Evolutionary conservation across 2,329 filamentous ascomycete species (phyloP).

Genomic region (Apiospora kogelbergensis): DNA sequence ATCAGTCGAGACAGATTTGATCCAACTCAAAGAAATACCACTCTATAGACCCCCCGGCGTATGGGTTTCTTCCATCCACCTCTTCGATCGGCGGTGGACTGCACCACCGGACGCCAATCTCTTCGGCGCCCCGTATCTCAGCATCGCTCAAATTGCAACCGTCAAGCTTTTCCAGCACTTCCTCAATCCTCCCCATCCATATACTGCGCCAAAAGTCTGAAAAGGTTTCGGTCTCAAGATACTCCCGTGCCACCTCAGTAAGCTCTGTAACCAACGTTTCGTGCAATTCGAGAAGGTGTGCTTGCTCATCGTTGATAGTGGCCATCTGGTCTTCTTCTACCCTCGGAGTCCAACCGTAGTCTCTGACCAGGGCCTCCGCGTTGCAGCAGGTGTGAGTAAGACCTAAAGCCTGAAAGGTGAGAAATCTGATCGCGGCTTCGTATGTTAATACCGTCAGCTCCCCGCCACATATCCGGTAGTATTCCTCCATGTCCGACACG

Average conservation of each 20-base stretch:
- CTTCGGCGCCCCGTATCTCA: slow-evolving; percentile 8
- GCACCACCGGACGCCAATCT: slow-evolving; percentile 9
- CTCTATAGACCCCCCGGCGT: background rate
- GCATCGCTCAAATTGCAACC: background rate
- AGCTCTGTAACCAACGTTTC: slow-evolving; percentile 9
- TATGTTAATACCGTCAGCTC: background rate
- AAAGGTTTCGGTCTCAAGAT: background rate
- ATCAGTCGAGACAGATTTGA: background rate
- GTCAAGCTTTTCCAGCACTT: background rate
- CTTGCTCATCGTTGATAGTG: slow-evolving; percentile 7
- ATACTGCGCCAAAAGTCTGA: background rate
- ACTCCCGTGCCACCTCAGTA: background rate
- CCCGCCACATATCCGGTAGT: background rate
- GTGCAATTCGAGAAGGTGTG: background rate
- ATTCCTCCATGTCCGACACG: background rate
- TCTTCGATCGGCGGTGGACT: background rate
- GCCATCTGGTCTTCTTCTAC: background rate
- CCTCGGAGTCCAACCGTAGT: background rate
- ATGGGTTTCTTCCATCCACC: background rate
- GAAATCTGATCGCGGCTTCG: slow-evolving; percentile 2
- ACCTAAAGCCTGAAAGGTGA: background rate
- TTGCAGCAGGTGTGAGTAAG: slow-evolving; percentile 5
- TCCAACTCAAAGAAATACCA: slow-evolving; percentile 5
- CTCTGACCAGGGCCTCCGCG: background rate
- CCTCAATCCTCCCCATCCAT: background rate